Evolutionary conservation across 495 filamentous ascomycete genomes (phyloP).

Genomic region (Daldinia caldariorum): DNA sequence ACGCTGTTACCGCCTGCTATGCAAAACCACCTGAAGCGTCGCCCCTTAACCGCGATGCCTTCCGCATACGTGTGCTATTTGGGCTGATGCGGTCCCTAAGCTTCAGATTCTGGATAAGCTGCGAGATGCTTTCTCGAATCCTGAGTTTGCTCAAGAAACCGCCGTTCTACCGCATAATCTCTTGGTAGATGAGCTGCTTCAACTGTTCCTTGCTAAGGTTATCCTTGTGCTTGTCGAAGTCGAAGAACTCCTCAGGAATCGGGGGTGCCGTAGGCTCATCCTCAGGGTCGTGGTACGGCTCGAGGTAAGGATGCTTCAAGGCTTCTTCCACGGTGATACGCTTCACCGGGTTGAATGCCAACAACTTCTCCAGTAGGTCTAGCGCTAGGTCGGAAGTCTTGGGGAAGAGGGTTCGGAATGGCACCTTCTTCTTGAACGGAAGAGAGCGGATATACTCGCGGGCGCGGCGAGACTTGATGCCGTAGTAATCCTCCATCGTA

Average conservation of each 20-base stretch:
- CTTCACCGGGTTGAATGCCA: conserved; percentile 99
- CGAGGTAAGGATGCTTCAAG: conserved; percentile 95
- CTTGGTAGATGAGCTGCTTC: conserved; percentile 95
- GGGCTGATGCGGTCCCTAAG: not conserved
- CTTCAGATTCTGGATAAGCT: conserved; percentile 15
- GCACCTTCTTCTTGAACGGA: conserved; percentile 99
- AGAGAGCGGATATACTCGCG: conserved; percentile 99
- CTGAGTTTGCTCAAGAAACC: conserved; percentile 1
- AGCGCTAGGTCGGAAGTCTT: conserved; percentile 94
- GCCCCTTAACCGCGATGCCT: not conserved
- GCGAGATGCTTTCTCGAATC: not conserved
- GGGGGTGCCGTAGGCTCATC: conserved; percentile 97
- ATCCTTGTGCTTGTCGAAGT: conserved; percentile 99
- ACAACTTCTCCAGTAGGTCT: conserved; percentile 91
- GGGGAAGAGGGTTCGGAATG: conserved; percentile 96
- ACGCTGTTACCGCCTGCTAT: conserved; percentile 17
- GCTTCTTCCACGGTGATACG: conserved; percentile 98
- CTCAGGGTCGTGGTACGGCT: conserved; percentile 98
- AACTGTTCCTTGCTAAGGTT: conserved; percentile 97
- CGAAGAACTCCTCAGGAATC: conserved; percentile 99
- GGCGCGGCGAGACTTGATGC: conserved; percentile 97
- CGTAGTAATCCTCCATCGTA: conserved; percentile 99
- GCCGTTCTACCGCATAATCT: conserved; percentile 89
- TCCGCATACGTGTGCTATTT: not conserved
- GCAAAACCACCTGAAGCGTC: not conserved